These are phyloP conservation scores for Chlorencoelia australis DNA, from an alignment of 2,329 filamentous ascomycete genomes.

Conservation along the genomic window DNA sequence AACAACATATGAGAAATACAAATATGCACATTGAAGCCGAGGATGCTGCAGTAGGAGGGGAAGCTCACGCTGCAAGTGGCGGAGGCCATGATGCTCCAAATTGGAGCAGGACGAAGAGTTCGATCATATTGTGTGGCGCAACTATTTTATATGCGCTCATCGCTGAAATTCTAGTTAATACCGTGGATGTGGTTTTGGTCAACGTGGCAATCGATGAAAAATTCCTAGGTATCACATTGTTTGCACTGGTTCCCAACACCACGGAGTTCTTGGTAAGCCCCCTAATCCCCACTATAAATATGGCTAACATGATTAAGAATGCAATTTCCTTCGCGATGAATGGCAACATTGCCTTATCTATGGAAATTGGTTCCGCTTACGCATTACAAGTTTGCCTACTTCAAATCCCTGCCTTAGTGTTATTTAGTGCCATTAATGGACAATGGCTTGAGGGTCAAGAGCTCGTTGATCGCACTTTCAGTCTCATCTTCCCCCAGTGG, in stretches of 20 bases:
- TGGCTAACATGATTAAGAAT: constrained; percentile 42
- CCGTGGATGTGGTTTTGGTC: constrained; percentile 89
- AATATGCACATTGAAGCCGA: constrained; percentile 24
- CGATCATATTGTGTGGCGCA: constrained; percentile 77
- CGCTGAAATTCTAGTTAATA: constrained; percentile 92
- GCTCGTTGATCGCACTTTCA: constrained; percentile 58
- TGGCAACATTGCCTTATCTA: constrained; percentile 93
- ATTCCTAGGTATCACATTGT: constrained; percentile 91
- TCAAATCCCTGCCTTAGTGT: constrained; percentile 84
- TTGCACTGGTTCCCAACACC: constrained; percentile 94
- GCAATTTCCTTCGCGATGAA: constrained; percentile 99
- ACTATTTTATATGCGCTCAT: constrained; percentile 94
- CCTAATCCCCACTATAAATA: neutral
- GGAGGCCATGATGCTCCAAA: constrained; percentile 97
- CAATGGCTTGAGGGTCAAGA: constrained; percentile 43
- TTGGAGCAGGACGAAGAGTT: constrained; percentile 87
- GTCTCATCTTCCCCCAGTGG: constrained; percentile 94
- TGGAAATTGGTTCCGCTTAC: constrained; percentile 98
- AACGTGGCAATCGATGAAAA: constrained; percentile 92
- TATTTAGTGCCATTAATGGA: constrained; percentile 75
- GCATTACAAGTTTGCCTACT: constrained; percentile 91
- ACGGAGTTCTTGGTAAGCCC: constrained; percentile 85
- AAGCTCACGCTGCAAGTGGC: constrained; percentile 32
- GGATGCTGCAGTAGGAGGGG: constrained; percentile 17
- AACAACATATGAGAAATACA: constrained; percentile 24